Evolutionary conservation across 1,284 basidiomycete species (phyloP), one percentile per base, ranked within the genome.

Genomic region (Tylopilus sp.): DNA sequence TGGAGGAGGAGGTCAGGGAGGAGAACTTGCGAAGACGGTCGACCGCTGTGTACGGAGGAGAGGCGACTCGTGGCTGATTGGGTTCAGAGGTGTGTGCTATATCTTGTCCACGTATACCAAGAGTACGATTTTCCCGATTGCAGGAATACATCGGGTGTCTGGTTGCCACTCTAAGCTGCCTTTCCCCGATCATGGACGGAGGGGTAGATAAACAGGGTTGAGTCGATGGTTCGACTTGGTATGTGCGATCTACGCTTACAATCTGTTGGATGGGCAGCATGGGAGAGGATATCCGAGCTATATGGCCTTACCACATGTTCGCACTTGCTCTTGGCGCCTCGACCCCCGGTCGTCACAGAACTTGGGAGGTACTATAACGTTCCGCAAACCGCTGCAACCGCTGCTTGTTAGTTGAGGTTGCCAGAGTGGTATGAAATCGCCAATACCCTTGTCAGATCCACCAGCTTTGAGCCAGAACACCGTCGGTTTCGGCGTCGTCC

Each of bases 1-100:
- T 73, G 55, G 62, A 67, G 19, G 55, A 64, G 7, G 58, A 65
- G 39, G 63, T 84, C 31, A 60, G 64, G 40, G 55, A 58, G 39
- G 75, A 75, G 59, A 76, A 74, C 49, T 56, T 59, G 26, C 56
- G 59, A 15, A 53, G 58, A 26, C 48, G 57, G n/a, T 47, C 29
- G 11, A 30, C 10, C 21, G 19, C 26, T 11, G 12, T 37, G 25
- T 39, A 37, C 2, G 25, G 15, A 30, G 23, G 16, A 31, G 23
- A 28, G 30, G 12, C 9, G 23, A 31, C 23, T 25, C 21, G 2
- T 12, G 29, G 18, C 5, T 26, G 38, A 49, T 29, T 16, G 1
- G 11, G 18, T 34, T 9, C 7, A 34, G 28, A 44, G 46, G 55
- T 60, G 18, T 40, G 44, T 41, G 33, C 3, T 16, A 7, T 30